These are phyloP conservation scores for Penicillium sclerotiorum DNA, from an alignment of 2,329 filamentous ascomycete genomes.

Conservation along the genomic window DNA sequence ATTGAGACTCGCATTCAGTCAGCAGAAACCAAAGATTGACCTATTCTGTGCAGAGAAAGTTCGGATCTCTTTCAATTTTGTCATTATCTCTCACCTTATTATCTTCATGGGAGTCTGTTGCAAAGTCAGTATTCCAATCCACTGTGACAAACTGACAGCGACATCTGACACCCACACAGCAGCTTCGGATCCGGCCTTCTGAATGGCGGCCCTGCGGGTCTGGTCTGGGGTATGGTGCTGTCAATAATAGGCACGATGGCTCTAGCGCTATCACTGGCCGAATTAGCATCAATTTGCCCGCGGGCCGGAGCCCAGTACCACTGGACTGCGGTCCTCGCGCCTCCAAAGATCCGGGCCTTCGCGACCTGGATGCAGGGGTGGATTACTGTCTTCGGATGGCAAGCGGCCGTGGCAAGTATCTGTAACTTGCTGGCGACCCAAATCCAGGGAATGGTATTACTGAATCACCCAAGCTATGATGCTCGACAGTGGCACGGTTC, in stretches of 20 bases:
- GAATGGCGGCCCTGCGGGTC: conserved; percentile 29
- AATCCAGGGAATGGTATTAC: conserved; percentile 29
- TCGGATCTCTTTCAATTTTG: conserved; percentile 16
- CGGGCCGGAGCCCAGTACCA: conserved; percentile 49
- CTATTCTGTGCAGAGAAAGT: conserved; percentile 11
- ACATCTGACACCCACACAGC: conserved; percentile 7
- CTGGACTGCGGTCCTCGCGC: conserved; percentile 43
- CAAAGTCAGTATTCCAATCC: conserved; percentile 12
- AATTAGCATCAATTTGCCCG: conserved; percentile 45
- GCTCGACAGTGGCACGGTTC: conserved; percentile 44
- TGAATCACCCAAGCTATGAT: conserved; percentile 38
- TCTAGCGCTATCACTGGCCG: conserved; percentile 37
- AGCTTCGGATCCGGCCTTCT: conserved; percentile 20
- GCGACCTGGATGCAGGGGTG: conserved; percentile 37
- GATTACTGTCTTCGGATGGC: conserved; percentile 43
- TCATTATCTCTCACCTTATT: conserved; percentile 19
- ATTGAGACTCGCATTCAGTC: not conserved
- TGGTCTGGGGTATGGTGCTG: conserved; percentile 29
- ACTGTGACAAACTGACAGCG: too few species aligned
- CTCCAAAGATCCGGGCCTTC: conserved; percentile 30
- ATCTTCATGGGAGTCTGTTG: conserved; percentile 19
- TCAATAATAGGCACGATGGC: conserved; percentile 28
- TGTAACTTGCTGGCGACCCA: conserved; percentile 37
- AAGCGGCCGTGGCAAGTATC: conserved; percentile 37
- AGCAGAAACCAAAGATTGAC: not conserved